Conservation (phyloP, 306 rosid species). For the Dicorynia guianensis region DNA sequence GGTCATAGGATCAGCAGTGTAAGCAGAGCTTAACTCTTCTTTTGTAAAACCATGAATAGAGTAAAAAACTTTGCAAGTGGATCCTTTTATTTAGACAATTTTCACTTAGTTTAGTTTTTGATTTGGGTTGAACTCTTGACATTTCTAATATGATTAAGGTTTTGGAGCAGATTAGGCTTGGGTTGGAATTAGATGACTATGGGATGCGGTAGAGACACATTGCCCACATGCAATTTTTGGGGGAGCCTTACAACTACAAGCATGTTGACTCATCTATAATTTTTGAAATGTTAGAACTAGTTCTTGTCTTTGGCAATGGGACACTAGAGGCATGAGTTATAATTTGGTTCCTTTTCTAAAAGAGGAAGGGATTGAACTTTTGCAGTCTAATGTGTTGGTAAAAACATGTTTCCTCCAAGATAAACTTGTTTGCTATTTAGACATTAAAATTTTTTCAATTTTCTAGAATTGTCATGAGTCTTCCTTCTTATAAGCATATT, state of each 20-base stretch:
- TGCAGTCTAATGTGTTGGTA: slow-evolving; percentile 8
- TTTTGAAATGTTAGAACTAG: slow-evolving; percentile 89
- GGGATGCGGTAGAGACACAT: slow-evolving; percentile 97
- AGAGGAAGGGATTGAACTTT: slow-evolving; percentile 8
- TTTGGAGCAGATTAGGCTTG: slow-evolving; percentile 96
- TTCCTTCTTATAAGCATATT: not conserved
- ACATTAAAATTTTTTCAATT: not conserved
- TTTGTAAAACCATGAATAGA: not conserved
- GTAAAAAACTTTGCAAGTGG: not conserved
- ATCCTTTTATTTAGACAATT: slow-evolving; percentile 14
- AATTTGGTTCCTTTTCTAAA: slow-evolving; percentile 22
- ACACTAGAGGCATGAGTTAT: slow-evolving; percentile 74
- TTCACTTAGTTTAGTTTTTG: not conserved
- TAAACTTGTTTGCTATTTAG: not conserved
- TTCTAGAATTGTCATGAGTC: slow-evolving; percentile 12
- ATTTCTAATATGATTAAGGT: slow-evolving; percentile 63
- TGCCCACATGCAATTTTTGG: slow-evolving; percentile 94
- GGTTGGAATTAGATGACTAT: slow-evolving; percentile 89
- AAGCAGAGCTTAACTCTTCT: too few species aligned
- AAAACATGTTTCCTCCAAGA: not conserved
- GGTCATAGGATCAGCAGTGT: slow-evolving; percentile 7
- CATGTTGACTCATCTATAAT: slow-evolving; percentile 97
- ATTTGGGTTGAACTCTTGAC: slow-evolving; percentile 29
- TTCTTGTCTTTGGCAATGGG: slow-evolving; percentile 84
- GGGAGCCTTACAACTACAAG: slow-evolving; percentile 96